Percentiles rank a stretch among this genome's conserved stretches.
These are phyloP conservation scores for Penicillium frequentans DNA, from an alignment of 2,329 filamentous ascomycete genomes.

Conservation along the genomic window DNA sequence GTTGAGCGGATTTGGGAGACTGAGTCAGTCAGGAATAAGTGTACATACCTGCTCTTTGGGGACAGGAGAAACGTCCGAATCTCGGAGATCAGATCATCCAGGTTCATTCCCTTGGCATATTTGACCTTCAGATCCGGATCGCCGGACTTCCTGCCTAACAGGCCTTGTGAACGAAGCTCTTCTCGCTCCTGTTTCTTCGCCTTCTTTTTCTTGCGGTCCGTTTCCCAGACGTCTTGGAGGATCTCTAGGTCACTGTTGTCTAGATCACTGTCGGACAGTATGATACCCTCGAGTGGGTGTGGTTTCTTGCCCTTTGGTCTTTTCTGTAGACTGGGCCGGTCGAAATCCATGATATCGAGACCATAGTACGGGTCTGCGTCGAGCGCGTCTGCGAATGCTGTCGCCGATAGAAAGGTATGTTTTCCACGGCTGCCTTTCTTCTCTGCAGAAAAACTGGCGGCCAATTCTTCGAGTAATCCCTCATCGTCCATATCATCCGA, in stretches of 20 bases:
- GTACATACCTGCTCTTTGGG: slow-evolving; percentile 61
- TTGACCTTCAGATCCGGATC: slow-evolving; percentile 66
- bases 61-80: slow-evolving; percentile 69
- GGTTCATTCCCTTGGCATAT: slow-evolving; percentile 70
- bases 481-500: slow-evolving; percentile 8
- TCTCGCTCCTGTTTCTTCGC: slow-evolving; percentile 70
- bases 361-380: slow-evolving; percentile 64
- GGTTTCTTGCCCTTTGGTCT: slow-evolving; percentile 63
- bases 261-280: slow-evolving; percentile 67
- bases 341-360: slow-evolving; percentile 84
- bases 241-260: slow-evolving; percentile 63
- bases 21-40: not conserved
- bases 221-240: slow-evolving; percentile 63
- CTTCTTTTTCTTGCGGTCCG: slow-evolving; percentile 70
- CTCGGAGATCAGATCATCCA: slow-evolving; percentile 70
- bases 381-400: slow-evolving; percentile 57
- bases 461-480: slow-evolving; percentile 53
- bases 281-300: slow-evolving; percentile 50
- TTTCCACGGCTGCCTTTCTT: slow-evolving; percentile 45
- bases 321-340: slow-evolving; percentile 65
- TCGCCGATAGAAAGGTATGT: slow-evolving; percentile 53
- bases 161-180: slow-evolving; percentile 63
- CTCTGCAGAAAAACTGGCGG: slow-evolving; percentile 44
- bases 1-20: not conserved
- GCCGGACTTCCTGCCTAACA: slow-evolving; percentile 59